A percentile compares a stretch with the other conserved stretches of the same genome.
These are phyloP conservation scores for Leptomonas seymouri DNA, from an alignment of 208 protist genomes.

Conservation along the genomic window DNA sequence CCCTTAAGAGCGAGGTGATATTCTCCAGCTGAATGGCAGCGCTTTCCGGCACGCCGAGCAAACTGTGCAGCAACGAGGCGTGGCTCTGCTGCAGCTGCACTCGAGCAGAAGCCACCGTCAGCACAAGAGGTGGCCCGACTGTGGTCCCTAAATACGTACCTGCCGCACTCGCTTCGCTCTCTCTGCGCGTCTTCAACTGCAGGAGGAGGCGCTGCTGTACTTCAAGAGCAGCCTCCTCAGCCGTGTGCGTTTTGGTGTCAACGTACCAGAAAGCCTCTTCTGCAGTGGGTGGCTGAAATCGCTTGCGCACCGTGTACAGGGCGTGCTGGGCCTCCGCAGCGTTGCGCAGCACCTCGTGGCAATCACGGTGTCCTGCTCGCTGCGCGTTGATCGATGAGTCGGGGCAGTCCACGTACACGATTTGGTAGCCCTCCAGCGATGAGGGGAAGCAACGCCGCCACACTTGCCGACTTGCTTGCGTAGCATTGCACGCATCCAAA, in stretches of 20 bases:
- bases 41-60: constrained; percentile 21
- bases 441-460: constrained; percentile 39
- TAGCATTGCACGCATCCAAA: constrained; percentile 83
- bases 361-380: constrained; percentile 39
- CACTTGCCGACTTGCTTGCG: constrained; percentile 36
- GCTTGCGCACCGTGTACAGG: constrained; percentile 61
- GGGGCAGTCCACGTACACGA: constrained; percentile 58
- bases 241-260: constrained; percentile 13
- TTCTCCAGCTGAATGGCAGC: background rate
- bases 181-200: background rate
- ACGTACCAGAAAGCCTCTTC: constrained; percentile 39
- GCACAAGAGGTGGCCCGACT: background rate
- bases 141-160: background rate
- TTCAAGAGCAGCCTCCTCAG: constrained; percentile 4
- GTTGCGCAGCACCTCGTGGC: constrained; percentile 52
- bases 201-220: constrained; percentile 11
- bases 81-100: constrained; percentile 4
- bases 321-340: constrained; percentile 63
- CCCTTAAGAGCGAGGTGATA: background rate
- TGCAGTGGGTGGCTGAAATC: constrained; percentile 48
- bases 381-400: constrained; percentile 33
- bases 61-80: constrained; percentile 15
- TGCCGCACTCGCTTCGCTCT: background rate
- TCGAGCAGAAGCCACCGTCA: constrained; percentile 12
- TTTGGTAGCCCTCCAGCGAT: constrained; percentile 27